Conservation (phyloP, 768 basidiomycete species). For the Lactarius deliciosus region DNA sequence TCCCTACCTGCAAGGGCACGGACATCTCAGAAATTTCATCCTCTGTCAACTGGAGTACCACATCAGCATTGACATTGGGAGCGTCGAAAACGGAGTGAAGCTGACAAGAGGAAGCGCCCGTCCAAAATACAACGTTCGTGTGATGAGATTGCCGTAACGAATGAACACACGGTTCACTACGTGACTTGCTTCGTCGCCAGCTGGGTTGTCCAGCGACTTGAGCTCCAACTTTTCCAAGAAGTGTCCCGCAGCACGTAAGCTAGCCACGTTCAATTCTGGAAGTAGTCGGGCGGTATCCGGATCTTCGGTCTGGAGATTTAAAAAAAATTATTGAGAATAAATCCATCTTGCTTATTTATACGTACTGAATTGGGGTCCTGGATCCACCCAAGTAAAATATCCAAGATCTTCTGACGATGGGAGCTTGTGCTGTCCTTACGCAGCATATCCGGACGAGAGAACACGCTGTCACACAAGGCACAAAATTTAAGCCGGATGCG, state of each 20-base stretch:
- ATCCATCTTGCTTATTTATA: constrained; percentile 12
- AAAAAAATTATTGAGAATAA: not conserved
- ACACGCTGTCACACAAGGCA: constrained; percentile 63
- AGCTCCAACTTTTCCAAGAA: constrained; percentile 75
- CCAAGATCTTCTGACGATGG: constrained; percentile 68
- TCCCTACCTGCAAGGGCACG: constrained; percentile 4
- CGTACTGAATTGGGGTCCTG: constrained; percentile 52
- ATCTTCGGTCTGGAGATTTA: constrained; percentile 36
- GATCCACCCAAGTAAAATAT: constrained; percentile 81
- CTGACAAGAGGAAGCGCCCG: constrained; percentile 43
- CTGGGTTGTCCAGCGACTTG: constrained; percentile 51
- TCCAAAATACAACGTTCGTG: constrained; percentile 57
- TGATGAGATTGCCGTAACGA: constrained; percentile 66
- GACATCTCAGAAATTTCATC: constrained; percentile 8
- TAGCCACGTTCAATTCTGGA: constrained; percentile 70
- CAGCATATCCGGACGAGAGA: constrained; percentile 58
- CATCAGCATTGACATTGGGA: not conserved
- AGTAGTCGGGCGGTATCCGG: constrained; percentile 42
- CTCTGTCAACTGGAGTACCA: constrained; percentile 8
- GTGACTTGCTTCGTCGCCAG: constrained; percentile 64
- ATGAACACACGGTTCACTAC: constrained; percentile 77
- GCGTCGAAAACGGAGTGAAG: not conserved
- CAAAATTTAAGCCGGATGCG: constrained; percentile 79
- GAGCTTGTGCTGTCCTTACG: constrained; percentile 63
- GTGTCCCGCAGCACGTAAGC: constrained; percentile 71